A percentile compares a stretch with the other conserved stretches of the same genome.
These are phyloP conservation scores for Leccinum disarticulatum DNA, from an alignment of 768 basidiomycete species.

Conservation along the genomic window DNA sequence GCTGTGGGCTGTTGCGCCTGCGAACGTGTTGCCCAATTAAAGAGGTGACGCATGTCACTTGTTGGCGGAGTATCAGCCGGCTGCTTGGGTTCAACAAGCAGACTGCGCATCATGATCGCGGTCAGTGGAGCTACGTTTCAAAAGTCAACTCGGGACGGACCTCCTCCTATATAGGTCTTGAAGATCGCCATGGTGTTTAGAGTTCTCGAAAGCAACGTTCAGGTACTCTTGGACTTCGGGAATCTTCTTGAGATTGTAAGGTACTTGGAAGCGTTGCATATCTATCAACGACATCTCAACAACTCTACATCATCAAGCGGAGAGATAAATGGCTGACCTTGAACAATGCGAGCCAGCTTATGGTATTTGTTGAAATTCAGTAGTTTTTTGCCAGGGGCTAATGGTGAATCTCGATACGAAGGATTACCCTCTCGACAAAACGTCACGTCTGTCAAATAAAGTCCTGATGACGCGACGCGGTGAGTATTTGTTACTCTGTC, in stretches of 20 bases:
- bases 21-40: slow-evolving; percentile 74
- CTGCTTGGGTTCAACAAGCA: slow-evolving; percentile 82
- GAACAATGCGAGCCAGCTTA: slow-evolving; percentile 82
- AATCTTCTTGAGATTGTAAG: slow-evolving; percentile 85
- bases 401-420: slow-evolving; percentile 75
- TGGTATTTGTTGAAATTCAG: slow-evolving; percentile 98
- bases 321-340: slow-evolving; percentile 47
- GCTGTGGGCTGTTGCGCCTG: slow-evolving; percentile 39
- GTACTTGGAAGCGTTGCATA: slow-evolving; percentile 89
- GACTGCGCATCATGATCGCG: slow-evolving; percentile 38
- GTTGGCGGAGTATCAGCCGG: slow-evolving; percentile 65
- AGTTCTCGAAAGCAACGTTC: slow-evolving; percentile 68
- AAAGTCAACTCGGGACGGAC: slow-evolving; percentile 38
- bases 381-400: slow-evolving; percentile 71
- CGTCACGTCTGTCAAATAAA: slow-evolving; percentile 89
- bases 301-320: background rate
- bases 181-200: slow-evolving; percentile 76
- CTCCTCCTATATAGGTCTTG: slow-evolving; percentile 86
- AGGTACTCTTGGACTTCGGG: slow-evolving; percentile 86
- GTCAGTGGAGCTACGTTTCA: background rate
- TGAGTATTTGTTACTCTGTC: slow-evolving; percentile 10
- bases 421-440: slow-evolving; percentile 97
- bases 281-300: slow-evolving; percentile 42
- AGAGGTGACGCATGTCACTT: slow-evolving; percentile 75
- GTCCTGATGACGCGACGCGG: slow-evolving; percentile 43